A percentile compares a stretch with the other conserved stretches of the same genome.
These are phyloP conservation scores for Ceratocystis destructans DNA, from an alignment of 2,329 filamentous ascomycete genomes.

Conservation along the genomic window DNA sequence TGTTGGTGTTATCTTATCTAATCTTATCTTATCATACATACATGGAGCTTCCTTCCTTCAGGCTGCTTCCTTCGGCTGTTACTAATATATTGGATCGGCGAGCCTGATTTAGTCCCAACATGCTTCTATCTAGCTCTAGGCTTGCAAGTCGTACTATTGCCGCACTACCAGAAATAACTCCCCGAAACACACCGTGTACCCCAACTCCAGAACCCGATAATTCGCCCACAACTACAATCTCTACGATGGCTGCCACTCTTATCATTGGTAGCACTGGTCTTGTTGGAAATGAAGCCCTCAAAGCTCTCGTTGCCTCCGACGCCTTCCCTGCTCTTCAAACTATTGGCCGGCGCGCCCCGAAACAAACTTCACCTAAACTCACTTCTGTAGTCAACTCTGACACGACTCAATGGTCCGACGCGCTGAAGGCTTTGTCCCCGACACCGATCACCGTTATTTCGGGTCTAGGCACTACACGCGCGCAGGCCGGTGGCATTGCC, in stretches of 20 bases:
- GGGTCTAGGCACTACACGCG: constrained; percentile 66
- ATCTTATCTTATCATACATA: not conserved
- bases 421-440: constrained; percentile 42
- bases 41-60: not conserved
- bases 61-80: too few relatives aligned
- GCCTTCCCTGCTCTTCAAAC: constrained; percentile 44
- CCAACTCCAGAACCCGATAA: not conserved
- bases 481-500: constrained; percentile 57
- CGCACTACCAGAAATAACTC: too few relatives aligned
- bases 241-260: constrained; percentile 35
- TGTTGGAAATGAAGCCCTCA: constrained; percentile 61
- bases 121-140: too few relatives aligned
- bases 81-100: too few relatives aligned
- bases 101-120: too few relatives aligned
- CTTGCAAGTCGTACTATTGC: too few relatives aligned
- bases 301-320: constrained; percentile 40
- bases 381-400: constrained; percentile 53
- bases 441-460: constrained; percentile 56
- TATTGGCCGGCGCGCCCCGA: constrained; percentile 53
- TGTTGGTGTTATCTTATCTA: not conserved
- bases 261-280: constrained; percentile 55
- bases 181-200: not conserved
- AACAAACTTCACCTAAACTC: constrained; percentile 40
- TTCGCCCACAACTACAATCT: not conserved
- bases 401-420: constrained; percentile 51